phyloP scores from a whole-genome alignment of 2,329 filamentous ascomycete genomes.

The Penicillium sp. region DNA sequence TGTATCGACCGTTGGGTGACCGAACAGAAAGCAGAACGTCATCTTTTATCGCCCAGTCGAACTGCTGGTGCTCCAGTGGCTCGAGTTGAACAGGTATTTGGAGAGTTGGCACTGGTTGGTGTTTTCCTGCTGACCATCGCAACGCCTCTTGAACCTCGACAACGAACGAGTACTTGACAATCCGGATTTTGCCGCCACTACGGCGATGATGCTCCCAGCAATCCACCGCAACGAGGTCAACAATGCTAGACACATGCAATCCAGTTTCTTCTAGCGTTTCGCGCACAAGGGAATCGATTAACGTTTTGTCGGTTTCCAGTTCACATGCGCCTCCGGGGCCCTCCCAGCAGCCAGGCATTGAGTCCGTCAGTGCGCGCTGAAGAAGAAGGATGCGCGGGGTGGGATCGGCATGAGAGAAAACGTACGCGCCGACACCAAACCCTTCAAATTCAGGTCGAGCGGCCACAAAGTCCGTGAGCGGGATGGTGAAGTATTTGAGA shows the following conservation, averaged over 20 bases:
- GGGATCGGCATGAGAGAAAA: slow-evolving; percentile 26
- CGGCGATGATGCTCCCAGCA: slow-evolving; percentile 32
- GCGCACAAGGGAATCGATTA: slow-evolving; percentile 51
- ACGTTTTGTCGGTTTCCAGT: slow-evolving; percentile 43
- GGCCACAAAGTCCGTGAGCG: slow-evolving; percentile 28
- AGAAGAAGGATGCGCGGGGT: slow-evolving; percentile 43
- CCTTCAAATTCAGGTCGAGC: slow-evolving; percentile 30
- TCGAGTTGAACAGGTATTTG: slow-evolving; percentile 32
- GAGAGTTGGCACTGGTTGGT: background rate
- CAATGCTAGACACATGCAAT: slow-evolving; percentile 45
- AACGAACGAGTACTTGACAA: slow-evolving; percentile 41
- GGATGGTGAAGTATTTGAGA: slow-evolving; percentile 31
- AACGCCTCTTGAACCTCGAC: slow-evolving; percentile 34
- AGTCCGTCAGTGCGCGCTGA: slow-evolving; percentile 45
- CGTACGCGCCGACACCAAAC: slow-evolving; percentile 31
- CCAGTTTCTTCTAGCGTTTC: slow-evolving; percentile 56
- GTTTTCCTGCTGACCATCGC: slow-evolving; percentile 11
- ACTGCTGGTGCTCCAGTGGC: slow-evolving; percentile 38
- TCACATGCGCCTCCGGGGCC: slow-evolving; percentile 54
- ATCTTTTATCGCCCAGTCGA: slow-evolving; percentile 41
- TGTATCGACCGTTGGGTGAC: slow-evolving; percentile 15
- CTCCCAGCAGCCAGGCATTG: slow-evolving; percentile 49
- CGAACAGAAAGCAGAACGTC: slow-evolving; percentile 28
- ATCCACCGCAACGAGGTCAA: slow-evolving; percentile 42
- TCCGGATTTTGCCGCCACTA: slow-evolving; percentile 19